phyloP scores from a whole-genome alignment of 495 filamentous ascomycete species.

The Podospora pseudoanserina region DNA sequence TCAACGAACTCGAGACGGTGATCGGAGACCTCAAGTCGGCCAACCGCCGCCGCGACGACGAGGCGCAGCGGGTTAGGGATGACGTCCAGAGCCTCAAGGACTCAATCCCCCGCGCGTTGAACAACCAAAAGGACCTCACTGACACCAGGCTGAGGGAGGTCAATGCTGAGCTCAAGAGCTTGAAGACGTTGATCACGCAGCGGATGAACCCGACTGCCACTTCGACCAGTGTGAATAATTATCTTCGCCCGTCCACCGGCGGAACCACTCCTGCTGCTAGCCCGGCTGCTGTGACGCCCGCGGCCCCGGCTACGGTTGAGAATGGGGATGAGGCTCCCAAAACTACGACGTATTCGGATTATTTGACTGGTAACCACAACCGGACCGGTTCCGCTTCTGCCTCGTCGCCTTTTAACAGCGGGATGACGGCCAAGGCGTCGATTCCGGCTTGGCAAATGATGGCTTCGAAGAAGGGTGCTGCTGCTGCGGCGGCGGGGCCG shows the following conservation, averaged over 20 bases:
- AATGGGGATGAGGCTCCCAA: slow-evolving; percentile 28
- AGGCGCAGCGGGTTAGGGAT: slow-evolving; percentile 77
- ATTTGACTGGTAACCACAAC: slow-evolving; percentile 26
- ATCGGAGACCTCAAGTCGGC: slow-evolving; percentile 75
- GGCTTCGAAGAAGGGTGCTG: slow-evolving; percentile 49
- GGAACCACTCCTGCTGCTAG: slow-evolving; percentile 24
- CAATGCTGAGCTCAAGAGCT: slow-evolving; percentile 81
- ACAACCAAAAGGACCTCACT: slow-evolving; percentile 78
- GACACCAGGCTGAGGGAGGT: slow-evolving; percentile 81
- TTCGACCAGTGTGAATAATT: slow-evolving; percentile 32
- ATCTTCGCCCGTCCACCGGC: slow-evolving; percentile 36
- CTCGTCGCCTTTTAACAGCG: slow-evolving; percentile 34
- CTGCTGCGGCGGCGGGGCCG: background rate
- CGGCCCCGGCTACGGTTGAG: slow-evolving; percentile 24
- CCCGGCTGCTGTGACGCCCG: slow-evolving; percentile 32
- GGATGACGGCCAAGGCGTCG: slow-evolving; percentile 54
- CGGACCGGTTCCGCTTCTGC: slow-evolving; percentile 17
- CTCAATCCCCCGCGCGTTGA: slow-evolving; percentile 79
- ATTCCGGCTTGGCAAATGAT: slow-evolving; percentile 92
- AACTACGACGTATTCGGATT: slow-evolving; percentile 37
- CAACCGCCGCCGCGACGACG: slow-evolving; percentile 75
- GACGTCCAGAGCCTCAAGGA: slow-evolving; percentile 80
- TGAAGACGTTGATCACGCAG: slow-evolving; percentile 84
- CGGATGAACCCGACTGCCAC: slow-evolving; percentile 58
- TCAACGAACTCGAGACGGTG: slow-evolving; percentile 79